Evolutionary conservation across 1,284 basidiomycete genomes (phyloP), one percentile per base, ranked within the genome.

Genomic region (Moesziomyces sp.): DNA sequence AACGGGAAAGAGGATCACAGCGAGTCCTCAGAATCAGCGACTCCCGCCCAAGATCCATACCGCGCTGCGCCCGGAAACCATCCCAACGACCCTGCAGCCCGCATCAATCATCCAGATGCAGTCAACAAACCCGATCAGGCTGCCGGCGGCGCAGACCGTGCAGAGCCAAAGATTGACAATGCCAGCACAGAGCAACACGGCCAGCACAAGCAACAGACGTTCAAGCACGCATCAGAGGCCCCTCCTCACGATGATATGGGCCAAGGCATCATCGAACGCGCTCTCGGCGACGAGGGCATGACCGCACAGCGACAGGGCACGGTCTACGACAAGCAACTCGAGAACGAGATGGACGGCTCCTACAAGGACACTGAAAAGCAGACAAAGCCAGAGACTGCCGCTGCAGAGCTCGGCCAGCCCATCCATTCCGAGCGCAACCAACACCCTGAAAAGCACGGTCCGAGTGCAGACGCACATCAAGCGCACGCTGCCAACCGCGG

Each of bases 41-140:
- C 38, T 43, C 6, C 46, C 2, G 56, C 51, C 23, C 43, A 56
- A 43, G 54, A 55, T 34, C 46, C 56, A 19, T 65, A 74, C 40
- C 54, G 43, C 28, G 65, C 48, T 26, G 74, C 56, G 14, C 74
- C 74, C 13, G 74, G 74, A 35, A 69, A 76, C 26, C 74, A 76
- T 38, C 74, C 74, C 5, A 40, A 69, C 54, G 74, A 76, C 30
- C 70, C 74, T 10, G 45, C 24, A 3, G 74, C 70, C 26, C 58
- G 67, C 50, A 58, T 70, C 54, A 73, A 73, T 35, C 72, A 74
- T 49, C 70, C 66, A 9, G 55, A 61, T n/a, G 70, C 70, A 11
- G 63, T 60, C 43, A 46, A 67, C n/a, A 50, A 40, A 6, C 42
- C 43, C 3, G 26, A 53, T 0, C 16, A 46, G 3, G 16, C 40